phyloP scores from a whole-genome alignment of 495 filamentous ascomycete species.

The Neurospora sp. region DNA sequence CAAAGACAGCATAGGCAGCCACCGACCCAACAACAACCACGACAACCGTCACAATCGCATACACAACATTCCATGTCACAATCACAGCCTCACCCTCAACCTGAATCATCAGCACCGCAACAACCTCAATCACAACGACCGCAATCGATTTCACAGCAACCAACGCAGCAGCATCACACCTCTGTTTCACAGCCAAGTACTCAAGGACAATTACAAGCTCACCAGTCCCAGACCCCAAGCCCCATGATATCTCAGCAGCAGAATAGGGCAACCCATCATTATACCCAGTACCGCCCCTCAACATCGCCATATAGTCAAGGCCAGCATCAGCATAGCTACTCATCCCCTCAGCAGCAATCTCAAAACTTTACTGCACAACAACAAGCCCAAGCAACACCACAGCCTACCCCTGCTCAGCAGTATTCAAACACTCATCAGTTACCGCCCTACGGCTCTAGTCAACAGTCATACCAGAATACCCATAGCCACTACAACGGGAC shows the following conservation, averaged over 20 bases:
- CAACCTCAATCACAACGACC: slow-evolving; percentile 16
- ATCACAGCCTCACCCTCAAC: slow-evolving; percentile 8
- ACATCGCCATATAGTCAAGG: slow-evolving; percentile 10
- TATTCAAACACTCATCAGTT: slow-evolving; percentile 12
- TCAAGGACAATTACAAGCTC: background rate
- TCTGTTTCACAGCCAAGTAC: background rate
- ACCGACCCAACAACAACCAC: slow-evolving; percentile 7
- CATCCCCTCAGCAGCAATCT: slow-evolving; percentile 12
- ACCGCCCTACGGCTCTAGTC: slow-evolving; percentile 12
- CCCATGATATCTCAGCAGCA: slow-evolving; percentile 11
- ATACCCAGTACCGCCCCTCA: slow-evolving; percentile 13
- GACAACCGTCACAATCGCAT: slow-evolving; percentile 7
- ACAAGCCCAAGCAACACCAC: slow-evolving; percentile 1
- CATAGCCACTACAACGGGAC: slow-evolving; percentile 22
- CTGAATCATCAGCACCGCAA: slow-evolving; percentile 11
- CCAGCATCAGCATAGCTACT: slow-evolving; percentile 11
- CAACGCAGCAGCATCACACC: background rate
- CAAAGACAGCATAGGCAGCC: slow-evolving; percentile 16
- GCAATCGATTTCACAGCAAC: slow-evolving; percentile 4
- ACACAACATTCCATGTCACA: slow-evolving; percentile 12
- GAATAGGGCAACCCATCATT: slow-evolving; percentile 9
- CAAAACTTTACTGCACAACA: slow-evolving; percentile 2
- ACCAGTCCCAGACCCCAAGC: slow-evolving; percentile 6
- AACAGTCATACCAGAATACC: slow-evolving; percentile 11
- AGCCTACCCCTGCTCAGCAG: slow-evolving; percentile 12